Base-by-base conservation (phyloP, 371 early-diverging fungal genomes). In the Encephalitozoon intestinalis region DNA sequence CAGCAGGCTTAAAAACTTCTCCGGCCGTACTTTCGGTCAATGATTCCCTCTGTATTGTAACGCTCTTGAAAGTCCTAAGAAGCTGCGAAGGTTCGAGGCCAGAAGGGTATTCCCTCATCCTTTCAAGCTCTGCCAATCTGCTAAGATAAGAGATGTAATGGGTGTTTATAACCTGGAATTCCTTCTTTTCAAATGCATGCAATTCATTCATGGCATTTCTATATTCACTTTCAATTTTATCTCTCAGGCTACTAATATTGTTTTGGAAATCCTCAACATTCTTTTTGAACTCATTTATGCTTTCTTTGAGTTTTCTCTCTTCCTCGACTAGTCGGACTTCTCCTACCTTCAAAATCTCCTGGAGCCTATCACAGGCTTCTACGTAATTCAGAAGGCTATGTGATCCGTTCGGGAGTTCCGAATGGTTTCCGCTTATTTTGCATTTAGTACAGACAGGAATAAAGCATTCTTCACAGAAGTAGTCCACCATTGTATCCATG, bases 401-500 rank as follows among this genome's bases (percentile, higher is more conserved):
- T 15, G 68, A 50, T 43, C 50, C 30, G 46, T 34, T 52, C 15
- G 79, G 79, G 30, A 30, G n/a, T n/a, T 53, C 72, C 9, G 82
- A 76, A 69, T 83, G 83, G 23, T 67, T 71, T 8, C 84, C 84
- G 9, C 43, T 50, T 11, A 85, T 78, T 67, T 76, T 79, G 67
- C 86, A 85, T 15, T 83, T 67, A 21, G 82, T 75, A 73, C 86
- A 85, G 5, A 85, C 28, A 5, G 84, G 84, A 26, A 74, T 65
- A 11, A 46, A 63, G 67, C 86, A 85, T 1, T 75, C 77, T 28
- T 31, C 72, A 73, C 86, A 85, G 65, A 77, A 84, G 49, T 71
- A 85, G 39, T 84, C 86, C 2, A 82, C 78, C 15, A 81, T 69
- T 1, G 46, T 77, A 26, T 75, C 53, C 8, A 58, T 31, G 63